Evolutionary conservation across 345 rosid genomes (phyloP).

Genomic region (Hypericum perforatum): DNA sequence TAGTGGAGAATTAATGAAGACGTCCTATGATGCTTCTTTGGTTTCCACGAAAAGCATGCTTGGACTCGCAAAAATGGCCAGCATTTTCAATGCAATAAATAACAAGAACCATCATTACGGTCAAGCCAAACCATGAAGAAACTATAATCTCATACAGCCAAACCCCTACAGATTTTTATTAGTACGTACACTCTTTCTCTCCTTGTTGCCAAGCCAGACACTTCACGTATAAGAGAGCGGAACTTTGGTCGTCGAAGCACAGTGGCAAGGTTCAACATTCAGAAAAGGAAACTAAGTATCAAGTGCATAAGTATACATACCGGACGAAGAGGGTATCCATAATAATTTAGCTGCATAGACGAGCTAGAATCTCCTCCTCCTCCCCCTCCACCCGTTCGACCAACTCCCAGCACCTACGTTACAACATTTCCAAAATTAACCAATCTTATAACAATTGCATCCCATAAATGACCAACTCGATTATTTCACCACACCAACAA

Average conservation of each 20-base stretch:
- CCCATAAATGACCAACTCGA: not conserved
- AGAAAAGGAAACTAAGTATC: not conserved
- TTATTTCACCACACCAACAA: not conserved
- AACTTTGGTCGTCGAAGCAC: not conserved
- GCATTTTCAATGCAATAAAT: too few relatives aligned
- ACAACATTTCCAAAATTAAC: slow-evolving; percentile 17
- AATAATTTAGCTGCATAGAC: slow-evolving; percentile 43
- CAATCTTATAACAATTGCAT: not conserved
- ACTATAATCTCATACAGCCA: too few relatives aligned
- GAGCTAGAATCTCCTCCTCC: slow-evolving; percentile 42
- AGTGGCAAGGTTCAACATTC: not conserved
- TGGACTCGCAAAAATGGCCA: too few relatives aligned
- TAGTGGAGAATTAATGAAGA: too few relatives aligned
- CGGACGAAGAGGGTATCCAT: slow-evolving; percentile 82
- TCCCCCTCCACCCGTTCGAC: slow-evolving; percentile 40
- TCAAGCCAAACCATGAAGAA: too few relatives aligned
- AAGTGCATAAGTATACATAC: slow-evolving; percentile 35
- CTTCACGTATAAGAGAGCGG: slow-evolving; percentile 1
- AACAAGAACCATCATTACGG: too few relatives aligned
- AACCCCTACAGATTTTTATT: slow-evolving; percentile 48
- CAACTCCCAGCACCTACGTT: slow-evolving; percentile 59
- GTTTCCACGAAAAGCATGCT: too few relatives aligned
- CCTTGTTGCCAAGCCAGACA: slow-evolving; percentile 44
- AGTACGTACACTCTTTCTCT: slow-evolving; percentile 80
- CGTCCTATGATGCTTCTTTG: too few relatives aligned